phyloP scores from a whole-genome alignment of 129 eudicot species.

The Helianthus annuus region DNA sequence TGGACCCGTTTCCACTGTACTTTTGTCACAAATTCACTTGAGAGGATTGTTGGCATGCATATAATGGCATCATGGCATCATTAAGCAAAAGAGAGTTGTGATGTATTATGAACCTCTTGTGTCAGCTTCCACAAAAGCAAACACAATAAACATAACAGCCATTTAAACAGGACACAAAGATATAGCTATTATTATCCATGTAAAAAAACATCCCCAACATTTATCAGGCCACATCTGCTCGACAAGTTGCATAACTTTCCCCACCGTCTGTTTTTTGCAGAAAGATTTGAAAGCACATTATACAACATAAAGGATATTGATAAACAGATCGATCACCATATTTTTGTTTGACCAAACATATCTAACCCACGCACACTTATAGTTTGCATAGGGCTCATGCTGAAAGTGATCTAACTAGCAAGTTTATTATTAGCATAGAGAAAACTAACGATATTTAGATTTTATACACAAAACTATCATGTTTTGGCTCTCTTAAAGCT shows the following conservation, averaged over 20 bases:
- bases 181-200: background rate
- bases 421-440: too few relatives aligned
- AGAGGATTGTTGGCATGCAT: constrained; percentile 37
- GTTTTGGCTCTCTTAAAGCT: too few relatives aligned
- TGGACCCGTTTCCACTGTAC: constrained; percentile 26
- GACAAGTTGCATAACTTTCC: constrained; percentile 5
- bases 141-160: constrained; percentile 11
- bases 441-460: too few relatives aligned
- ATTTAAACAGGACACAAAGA: constrained; percentile 17
- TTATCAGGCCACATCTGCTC: constrained; percentile 1
- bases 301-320: constrained; percentile 11
- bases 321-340: background rate
- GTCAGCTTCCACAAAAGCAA: constrained; percentile 24
- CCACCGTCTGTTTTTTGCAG: constrained; percentile 7
- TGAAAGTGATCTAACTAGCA: too few relatives aligned
- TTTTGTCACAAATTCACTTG: constrained; percentile 27
- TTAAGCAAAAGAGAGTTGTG: constrained; percentile 13
- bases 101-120: background rate
- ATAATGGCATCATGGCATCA: constrained; percentile 19
- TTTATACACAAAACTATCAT: too few relatives aligned
- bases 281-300: background rate
- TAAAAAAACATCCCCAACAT: background rate
- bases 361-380: background rate
- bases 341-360: background rate
- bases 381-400: too few relatives aligned